Evolutionary conservation across 371 early-diverging fungal genomes (phyloP).

Genomic region (Choanephora cucurbitarum): DNA sequence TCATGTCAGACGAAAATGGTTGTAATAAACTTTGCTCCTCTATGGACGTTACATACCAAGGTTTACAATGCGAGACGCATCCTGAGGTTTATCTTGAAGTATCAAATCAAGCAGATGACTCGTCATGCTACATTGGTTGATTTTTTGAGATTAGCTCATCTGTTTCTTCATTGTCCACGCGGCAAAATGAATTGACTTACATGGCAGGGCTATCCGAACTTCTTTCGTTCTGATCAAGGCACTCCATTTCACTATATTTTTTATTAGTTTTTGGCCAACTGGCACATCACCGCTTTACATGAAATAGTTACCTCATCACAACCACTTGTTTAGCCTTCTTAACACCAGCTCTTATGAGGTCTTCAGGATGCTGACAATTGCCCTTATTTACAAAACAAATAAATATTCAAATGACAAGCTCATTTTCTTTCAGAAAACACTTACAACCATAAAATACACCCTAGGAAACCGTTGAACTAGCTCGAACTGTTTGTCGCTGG

Average conservation of each 20-base stretch:
- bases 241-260: constrained; percentile 40
- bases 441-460: constrained; percentile 57
- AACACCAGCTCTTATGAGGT: constrained; percentile 58
- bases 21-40: no score
- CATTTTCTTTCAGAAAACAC: constrained; percentile 1
- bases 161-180: no score
- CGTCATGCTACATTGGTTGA: constrained; percentile 26
- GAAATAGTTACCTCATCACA: constrained; percentile 48
- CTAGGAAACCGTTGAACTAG: constrained; percentile 54
- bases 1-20: not conserved
- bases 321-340: constrained; percentile 60
- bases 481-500: constrained; percentile 47
- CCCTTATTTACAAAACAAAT: constrained; percentile 41
- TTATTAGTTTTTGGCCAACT: no score
- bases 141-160: no score
- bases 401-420: constrained; percentile 3
- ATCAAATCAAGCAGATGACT: constrained; percentile 38
- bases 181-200: constrained; percentile 23
- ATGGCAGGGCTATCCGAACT: constrained; percentile 51
- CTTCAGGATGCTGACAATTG: constrained; percentile 59
- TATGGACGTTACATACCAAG: no score
- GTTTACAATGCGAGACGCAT: constrained; percentile 33
- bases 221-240: constrained; percentile 35
- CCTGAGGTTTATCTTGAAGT: constrained; percentile 26
- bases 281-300: no score